phyloP scores from a whole-genome alignment of 257 asterid species.

The Nicotiana sylvestris region DNA sequence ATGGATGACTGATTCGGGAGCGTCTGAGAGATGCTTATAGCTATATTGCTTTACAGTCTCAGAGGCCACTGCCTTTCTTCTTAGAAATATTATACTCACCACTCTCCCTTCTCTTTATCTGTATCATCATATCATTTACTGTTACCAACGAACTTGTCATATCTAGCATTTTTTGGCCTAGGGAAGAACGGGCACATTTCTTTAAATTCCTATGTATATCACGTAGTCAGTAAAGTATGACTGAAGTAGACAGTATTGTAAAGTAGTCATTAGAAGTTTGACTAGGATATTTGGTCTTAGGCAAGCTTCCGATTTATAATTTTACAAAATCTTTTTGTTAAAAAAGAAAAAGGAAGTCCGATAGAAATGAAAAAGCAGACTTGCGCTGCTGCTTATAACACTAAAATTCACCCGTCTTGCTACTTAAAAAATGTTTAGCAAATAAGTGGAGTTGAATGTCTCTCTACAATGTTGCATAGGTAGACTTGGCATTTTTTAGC shows the following conservation, averaged over 20 bases:
- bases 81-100: background rate
- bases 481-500: too few species aligned
- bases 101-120: background rate
- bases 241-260: background rate
- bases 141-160: background rate
- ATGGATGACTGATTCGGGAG: background rate
- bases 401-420: too few species aligned
- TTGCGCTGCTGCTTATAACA: background rate
- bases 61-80: background rate
- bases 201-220: background rate
- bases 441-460: too few species aligned
- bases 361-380: background rate
- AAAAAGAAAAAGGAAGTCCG: background rate
- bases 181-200: background rate
- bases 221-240: background rate
- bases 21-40: background rate
- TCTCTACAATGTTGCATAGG: too few species aligned
- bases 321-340: background rate
- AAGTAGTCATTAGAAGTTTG: background rate
- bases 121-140: background rate
- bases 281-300: background rate
- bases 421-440: too few species aligned
- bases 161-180: background rate
- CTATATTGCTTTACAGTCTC: background rate
- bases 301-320: background rate